Conservation (phyloP, 2,329 filamentous ascomycete species). For the Fusarium anguioides region DNA sequence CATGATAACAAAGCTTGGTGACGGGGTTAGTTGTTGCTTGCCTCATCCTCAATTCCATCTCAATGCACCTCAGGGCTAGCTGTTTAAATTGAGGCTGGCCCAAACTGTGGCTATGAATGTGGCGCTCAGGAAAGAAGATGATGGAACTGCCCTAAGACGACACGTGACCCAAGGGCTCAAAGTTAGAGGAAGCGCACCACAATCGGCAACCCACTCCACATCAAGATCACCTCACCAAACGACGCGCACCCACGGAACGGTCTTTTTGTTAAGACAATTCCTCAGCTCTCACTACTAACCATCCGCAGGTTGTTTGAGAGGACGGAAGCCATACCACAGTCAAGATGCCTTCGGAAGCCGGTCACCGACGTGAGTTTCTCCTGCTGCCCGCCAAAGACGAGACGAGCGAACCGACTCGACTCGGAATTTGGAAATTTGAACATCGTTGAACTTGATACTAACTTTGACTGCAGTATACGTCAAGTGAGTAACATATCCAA, state of each 20-base stretch:
- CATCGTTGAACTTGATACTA: slow-evolving; percentile 48
- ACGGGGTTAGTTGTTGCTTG: not conserved
- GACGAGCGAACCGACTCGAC: slow-evolving; percentile 21
- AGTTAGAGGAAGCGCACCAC: slow-evolving; percentile 50
- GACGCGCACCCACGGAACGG: slow-evolving; percentile 58
- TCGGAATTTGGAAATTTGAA: slow-evolving; percentile 28
- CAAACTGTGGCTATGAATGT: not conserved
- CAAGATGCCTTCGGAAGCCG: slow-evolving; percentile 90
- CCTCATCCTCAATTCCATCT: not conserved
- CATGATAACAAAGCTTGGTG: slow-evolving; percentile 3
- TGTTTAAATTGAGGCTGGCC: slow-evolving; percentile 14
- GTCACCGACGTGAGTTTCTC: slow-evolving; percentile 83
- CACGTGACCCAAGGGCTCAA: slow-evolving; percentile 55
- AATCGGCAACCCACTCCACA: slow-evolving; percentile 52
- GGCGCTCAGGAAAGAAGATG: not conserved
- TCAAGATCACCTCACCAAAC: slow-evolving; percentile 56
- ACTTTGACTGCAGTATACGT: slow-evolving; percentile 76
- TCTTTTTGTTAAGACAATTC: slow-evolving; percentile 60
- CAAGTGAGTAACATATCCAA: slow-evolving; percentile 73
- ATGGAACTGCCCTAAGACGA: slow-evolving; percentile 42
- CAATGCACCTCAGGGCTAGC: not conserved
- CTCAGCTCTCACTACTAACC: slow-evolving; percentile 54
- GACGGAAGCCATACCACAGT: slow-evolving; percentile 60
- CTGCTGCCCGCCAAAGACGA: slow-evolving; percentile 13
- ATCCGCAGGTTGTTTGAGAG: slow-evolving; percentile 59